These are phyloP conservation scores for Aspergillus felis DNA, from an alignment of 2,329 filamentous ascomycete species.

Conservation along the genomic window DNA sequence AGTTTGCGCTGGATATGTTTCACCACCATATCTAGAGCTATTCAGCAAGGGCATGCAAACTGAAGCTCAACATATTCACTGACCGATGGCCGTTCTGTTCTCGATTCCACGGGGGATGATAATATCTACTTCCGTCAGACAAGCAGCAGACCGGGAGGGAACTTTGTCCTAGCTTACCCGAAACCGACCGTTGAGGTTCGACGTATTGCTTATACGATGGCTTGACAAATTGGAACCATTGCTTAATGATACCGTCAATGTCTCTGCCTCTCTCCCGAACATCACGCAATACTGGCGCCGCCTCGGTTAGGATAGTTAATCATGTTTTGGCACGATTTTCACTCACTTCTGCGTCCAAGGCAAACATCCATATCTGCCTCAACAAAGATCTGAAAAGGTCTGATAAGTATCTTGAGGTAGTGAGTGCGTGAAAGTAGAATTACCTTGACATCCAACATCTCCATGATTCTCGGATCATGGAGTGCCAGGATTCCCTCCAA, in stretches of 20 bases:
- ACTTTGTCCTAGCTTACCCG: constrained; percentile 50
- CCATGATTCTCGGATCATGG: constrained; percentile 79
- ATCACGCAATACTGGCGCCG: constrained; percentile 68
- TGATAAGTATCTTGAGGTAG: constrained; percentile 10
- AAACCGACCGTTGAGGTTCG: constrained; percentile 82
- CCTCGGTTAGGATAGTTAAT: constrained; percentile 16
- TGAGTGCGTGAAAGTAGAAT: constrained; percentile 9
- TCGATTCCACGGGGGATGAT: constrained; percentile 94
- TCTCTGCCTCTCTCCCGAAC: constrained; percentile 85
- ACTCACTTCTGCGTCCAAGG: constrained; percentile 76
- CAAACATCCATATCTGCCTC: constrained; percentile 95
- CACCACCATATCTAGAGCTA: constrained; percentile 72
- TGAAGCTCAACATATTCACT: background rate
- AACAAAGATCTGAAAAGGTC: constrained; percentile 68
- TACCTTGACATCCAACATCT: constrained; percentile 87
- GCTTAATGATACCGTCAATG: constrained; percentile 93
- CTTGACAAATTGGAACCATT: constrained; percentile 96
- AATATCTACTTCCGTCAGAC: constrained; percentile 57
- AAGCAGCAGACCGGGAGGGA: background rate
- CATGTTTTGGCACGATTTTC: background rate
- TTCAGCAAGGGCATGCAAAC: background rate
- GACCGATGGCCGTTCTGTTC: constrained; percentile 79
- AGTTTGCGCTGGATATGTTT: constrained; percentile 89
- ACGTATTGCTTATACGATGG: constrained; percentile 95
- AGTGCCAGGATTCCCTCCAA: constrained; percentile 94